Evolutionary conservation across 129 eudicot species (phyloP), one percentile per base, ranked within the genome.

Genomic region (Solidago caesia): DNA sequence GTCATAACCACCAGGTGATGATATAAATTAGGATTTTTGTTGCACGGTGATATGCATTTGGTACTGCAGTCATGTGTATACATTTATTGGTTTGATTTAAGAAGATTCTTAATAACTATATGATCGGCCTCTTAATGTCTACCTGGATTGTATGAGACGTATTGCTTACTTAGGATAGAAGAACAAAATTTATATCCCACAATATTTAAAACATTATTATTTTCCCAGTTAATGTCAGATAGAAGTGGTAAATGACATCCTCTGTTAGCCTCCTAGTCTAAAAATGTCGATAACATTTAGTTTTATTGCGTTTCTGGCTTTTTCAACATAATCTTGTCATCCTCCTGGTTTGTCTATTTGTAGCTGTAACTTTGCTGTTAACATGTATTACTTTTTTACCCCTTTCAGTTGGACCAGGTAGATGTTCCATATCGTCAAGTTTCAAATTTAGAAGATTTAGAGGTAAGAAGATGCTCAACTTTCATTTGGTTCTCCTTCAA

Each of bases 331-430:
- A 56, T 56, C 29, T n/a, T 56, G 61, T 56, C 61, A 15, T 16
- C 61, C 10, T 55, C 13, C 27, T 16, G 10, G 9, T 6, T 56
- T 56, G 3, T 56, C 21, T 56, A n/a, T 56, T n/a, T 56, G 61
- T 56, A 56, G 9, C 21, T 5, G 33, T 65, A 16, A 41, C 21
- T 42, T 52, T 64, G 39, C 39, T 44, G 56, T 55, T 56, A 27
- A 45, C n/a, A 6, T 74, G 7, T 45, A 39, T 41, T 39, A 3
- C 21, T 21, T 63, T 63, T 63, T 21, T 26, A 25, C 42, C 43
- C 3, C 39, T 67, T 75, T 67, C 79, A 80, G 77, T 59, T 82
- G 77, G 89, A 85, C 75, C 82, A 58, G 73, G 71, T 71, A 55
- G 89, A 82, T 29, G 60, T 64, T 52, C 75, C 67, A n/a, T 42